Evolutionary conservation across 1,284 basidiomycete genomes (phyloP), one percentile per base, ranked within the genome.

Genomic region (Austropuccinia psidii): DNA sequence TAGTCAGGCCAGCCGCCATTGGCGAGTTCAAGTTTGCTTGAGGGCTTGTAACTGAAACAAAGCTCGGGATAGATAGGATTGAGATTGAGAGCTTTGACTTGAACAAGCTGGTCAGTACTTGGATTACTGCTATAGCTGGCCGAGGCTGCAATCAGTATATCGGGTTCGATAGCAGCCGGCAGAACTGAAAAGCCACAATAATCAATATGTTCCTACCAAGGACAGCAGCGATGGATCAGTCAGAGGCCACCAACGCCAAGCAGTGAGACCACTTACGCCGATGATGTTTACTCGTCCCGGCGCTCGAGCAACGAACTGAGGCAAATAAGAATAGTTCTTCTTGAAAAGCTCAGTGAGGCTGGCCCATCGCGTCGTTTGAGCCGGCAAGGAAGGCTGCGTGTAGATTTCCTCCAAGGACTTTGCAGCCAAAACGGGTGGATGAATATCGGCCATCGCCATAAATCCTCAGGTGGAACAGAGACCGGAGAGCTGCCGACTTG

Each of bases 211-310:
- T 69, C 67, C 67, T 69, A 17, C 5, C 0, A 11, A 15, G n/a
- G n/a, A 5, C 47, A 50, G 27, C 7, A 27, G 17, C n/a, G 27
- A 1, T 5, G 13, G 27, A n/a, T 50, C 17, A 19, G 17, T 50
- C 47, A 50, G 27, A 7, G 5, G 9, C 15, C 27, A 21, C 8
- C n/a, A n/a, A n/a, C n/a, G n/a, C n/a, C n/a, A n/a, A n/a, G n/a
- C n/a, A n/a, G n/a, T n/a, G n/a, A n/a, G 7, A 19, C 19, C 6
- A 60, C 67, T 60, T 15, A 69, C 67, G 4, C 67, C 67, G 39
- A 69, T 69, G 67, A 69, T 69, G 43, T 69, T 69, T 6, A 69
- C 67, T 50, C 67, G 21, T 19, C 67, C 67, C 4, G 67, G 67
- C 50, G 67, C 54, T 29, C 67, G 37, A 21, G 31, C 43, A 24